Evolutionary conservation across 2,329 filamentous ascomycete species (phyloP).

Genomic region (Microascus cirrosus): DNA sequence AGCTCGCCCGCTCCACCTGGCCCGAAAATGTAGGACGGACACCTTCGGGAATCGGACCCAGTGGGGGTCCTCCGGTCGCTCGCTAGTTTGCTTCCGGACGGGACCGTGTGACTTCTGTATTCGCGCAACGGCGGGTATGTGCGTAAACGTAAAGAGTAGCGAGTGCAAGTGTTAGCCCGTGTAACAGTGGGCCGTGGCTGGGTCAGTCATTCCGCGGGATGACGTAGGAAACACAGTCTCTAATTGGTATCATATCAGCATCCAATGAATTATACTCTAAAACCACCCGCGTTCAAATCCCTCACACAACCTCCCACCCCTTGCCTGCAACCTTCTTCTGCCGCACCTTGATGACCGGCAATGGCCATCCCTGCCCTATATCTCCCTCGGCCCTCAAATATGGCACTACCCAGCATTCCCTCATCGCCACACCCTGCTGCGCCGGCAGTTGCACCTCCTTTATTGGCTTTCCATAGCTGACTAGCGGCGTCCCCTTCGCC

Average conservation of each 20-base stretch:
- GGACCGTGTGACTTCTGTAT: no score
- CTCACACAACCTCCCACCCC: slow-evolving; percentile 45
- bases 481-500: slow-evolving; percentile 72
- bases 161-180: no score
- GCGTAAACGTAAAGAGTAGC: no score
- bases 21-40: no score
- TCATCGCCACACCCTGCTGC: slow-evolving; percentile 22
- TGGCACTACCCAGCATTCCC: slow-evolving; percentile 78
- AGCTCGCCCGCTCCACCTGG: no score
- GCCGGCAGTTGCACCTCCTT: slow-evolving; percentile 54
- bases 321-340: slow-evolving; percentile 64
- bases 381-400: slow-evolving; percentile 58
- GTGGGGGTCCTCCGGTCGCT: no score
- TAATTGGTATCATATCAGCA: background rate
- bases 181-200: background rate
- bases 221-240: background rate
- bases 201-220: no score
- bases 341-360: slow-evolving; percentile 74
- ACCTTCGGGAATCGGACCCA: no score
- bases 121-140: no score
- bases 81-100: no score
- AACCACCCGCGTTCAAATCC: background rate
- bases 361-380: slow-evolving; percentile 65
- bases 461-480: slow-evolving; percentile 82
- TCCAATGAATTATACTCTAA: background rate